Percentiles rank a stretch among this genome's conserved stretches.
Conservation (phyloP, 768 basidiomycete species). For the Phallus indusiatus region DNA sequence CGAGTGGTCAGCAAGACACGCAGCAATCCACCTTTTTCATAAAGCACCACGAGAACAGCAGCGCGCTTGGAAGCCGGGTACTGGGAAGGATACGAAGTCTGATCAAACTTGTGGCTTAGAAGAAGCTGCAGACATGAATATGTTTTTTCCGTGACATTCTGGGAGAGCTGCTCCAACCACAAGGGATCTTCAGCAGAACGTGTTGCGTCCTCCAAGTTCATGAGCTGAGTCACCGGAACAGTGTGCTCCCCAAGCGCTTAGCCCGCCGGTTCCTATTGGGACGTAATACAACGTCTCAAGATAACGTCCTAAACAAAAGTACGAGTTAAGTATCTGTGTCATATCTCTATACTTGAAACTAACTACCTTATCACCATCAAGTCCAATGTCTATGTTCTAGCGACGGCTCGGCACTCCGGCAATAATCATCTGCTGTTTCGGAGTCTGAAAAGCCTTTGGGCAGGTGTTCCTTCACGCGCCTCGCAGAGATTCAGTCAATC, state of each 20-base stretch:
- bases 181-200: not conserved
- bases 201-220: not conserved
- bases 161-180: not conserved
- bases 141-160: not conserved
- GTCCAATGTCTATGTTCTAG: too few relatives aligned
- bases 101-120: not conserved
- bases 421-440: not conserved
- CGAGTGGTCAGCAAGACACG: slow-evolving; percentile 81
- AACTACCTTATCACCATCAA: too few relatives aligned
- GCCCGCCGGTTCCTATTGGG: not conserved
- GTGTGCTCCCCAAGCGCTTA: not conserved
- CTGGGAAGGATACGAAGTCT: slow-evolving; percentile 19
- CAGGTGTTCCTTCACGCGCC: not conserved
- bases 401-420: too few relatives aligned
- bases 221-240: too few relatives aligned
- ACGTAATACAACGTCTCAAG: not conserved
- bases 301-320: too few relatives aligned
- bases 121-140: not conserved
- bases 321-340: too few relatives aligned
- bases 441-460: not conserved
- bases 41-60: slow-evolving; percentile 74
- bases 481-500: not conserved
- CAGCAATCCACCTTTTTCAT: slow-evolving; percentile 55
- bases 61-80: slow-evolving; percentile 41
- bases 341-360: too few relatives aligned